Percentiles rank a stretch among this genome's conserved stretches.
These are phyloP conservation scores for Saccharum officinarum DNA, from an alignment of 176 grass and related monocot genomes.

Conservation along the genomic window DNA sequence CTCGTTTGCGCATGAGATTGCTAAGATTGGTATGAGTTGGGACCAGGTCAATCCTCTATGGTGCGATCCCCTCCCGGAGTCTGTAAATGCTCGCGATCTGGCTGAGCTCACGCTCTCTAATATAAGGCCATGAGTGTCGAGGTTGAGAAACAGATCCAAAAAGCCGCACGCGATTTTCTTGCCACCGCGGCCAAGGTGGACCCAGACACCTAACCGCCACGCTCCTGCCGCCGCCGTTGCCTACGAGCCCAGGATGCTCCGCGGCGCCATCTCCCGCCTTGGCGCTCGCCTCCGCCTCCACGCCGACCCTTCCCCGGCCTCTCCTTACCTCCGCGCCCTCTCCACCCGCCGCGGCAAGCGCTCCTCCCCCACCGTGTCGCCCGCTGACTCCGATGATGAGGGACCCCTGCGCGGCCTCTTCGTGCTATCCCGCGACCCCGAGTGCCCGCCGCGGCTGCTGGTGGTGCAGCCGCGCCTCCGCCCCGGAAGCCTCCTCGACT, in stretches of 20 bases:
- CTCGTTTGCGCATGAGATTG: too few species aligned
- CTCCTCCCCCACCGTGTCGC: constrained; percentile 35
- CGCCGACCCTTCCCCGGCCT: neutral
- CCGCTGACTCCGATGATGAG: constrained; percentile 44
- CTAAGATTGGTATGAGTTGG: too few species aligned
- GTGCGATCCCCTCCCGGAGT: too few species aligned
- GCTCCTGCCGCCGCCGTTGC: neutral
- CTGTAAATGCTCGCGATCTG: too few species aligned
- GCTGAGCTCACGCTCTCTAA: too few species aligned
- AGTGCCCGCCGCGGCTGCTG: constrained; percentile 63
- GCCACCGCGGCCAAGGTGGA: constrained; percentile 2
- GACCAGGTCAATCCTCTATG: too few species aligned
- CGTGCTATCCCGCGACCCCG: constrained; percentile 55
- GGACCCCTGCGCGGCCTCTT: constrained; percentile 46
- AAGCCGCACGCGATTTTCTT: neutral
- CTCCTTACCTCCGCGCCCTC: constrained; percentile 30
- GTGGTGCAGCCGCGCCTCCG: constrained; percentile 90
- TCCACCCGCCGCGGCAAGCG: constrained; percentile 50
- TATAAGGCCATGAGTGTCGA: too few species aligned
- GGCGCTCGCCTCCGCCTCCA: constrained; percentile 19
- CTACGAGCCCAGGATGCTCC: constrained; percentile 46
- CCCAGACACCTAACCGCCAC: neutral
- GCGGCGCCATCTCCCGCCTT: constrained; percentile 37
- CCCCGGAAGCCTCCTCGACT: constrained; percentile 66
- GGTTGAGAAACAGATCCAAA: too few species aligned